Evolutionary conservation across 257 asterid genomes (phyloP).

Genomic region (Linderniella brevidens): DNA sequence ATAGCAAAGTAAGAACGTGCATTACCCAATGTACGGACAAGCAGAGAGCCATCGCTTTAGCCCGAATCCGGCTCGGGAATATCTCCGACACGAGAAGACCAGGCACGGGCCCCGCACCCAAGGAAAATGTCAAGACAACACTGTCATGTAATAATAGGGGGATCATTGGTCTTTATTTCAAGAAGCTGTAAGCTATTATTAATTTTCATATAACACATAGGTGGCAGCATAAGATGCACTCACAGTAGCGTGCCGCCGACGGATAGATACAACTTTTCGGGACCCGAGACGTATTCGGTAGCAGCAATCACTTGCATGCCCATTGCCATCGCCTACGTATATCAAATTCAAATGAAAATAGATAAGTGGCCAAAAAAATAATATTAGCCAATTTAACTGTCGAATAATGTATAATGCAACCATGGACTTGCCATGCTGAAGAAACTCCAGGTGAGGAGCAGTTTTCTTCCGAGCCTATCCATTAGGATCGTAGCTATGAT

Average conservation of each 20-base stretch:
- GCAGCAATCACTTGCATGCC: slow-evolving; percentile 63
- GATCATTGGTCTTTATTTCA: not conserved
- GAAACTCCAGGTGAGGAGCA: slow-evolving; percentile 86
- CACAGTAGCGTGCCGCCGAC: slow-evolving; percentile 82
- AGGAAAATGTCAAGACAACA: slow-evolving; percentile 55
- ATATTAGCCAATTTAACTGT: too few relatives aligned
- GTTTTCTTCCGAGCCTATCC: slow-evolving; percentile 87
- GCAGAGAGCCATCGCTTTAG: slow-evolving; percentile 91
- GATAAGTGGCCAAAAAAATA: not conserved
- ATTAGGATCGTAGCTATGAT: slow-evolving; percentile 71
- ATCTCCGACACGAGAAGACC: slow-evolving; percentile 82
- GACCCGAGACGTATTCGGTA: slow-evolving; percentile 22
- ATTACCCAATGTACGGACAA: slow-evolving; percentile 84
- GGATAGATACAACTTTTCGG: slow-evolving; percentile 34
- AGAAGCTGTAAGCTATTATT: not conserved
- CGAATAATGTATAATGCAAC: too few relatives aligned
- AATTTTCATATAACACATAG: not conserved
- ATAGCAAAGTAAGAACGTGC: slow-evolving; percentile 6
- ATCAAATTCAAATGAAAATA: not conserved
- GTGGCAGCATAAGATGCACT: too few relatives aligned
- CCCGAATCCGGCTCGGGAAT: slow-evolving; percentile 75
- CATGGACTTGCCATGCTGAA: slow-evolving; percentile 73
- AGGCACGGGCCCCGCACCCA: slow-evolving; percentile 95
- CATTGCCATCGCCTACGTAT: slow-evolving; percentile 50
- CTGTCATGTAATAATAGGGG: slow-evolving; percentile 19